These are phyloP conservation scores for Litsea cubeba DNA, from an alignment of 164 flowering plant genomes.

Conservation along the genomic window DNA sequence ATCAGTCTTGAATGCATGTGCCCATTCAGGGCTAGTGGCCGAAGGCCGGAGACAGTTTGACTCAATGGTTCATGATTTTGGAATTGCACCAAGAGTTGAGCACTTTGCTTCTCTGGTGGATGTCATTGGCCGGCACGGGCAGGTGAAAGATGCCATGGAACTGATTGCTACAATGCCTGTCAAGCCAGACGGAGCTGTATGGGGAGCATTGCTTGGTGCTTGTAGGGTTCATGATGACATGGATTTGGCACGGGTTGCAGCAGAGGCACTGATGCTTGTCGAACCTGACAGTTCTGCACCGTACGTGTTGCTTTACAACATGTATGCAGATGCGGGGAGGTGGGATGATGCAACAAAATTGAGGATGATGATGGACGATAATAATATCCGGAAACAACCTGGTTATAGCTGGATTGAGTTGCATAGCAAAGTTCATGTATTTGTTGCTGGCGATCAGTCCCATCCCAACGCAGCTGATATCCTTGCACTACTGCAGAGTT, in stretches of 20 bases:
- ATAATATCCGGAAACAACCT: conserved; percentile 10
- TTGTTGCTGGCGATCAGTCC: neutral
- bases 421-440: conserved; percentile 4
- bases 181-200: conserved; percentile 15
- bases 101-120: conserved; percentile 19
- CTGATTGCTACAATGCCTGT: conserved; percentile 13
- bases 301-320: conserved; percentile 11
- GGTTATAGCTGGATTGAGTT: conserved; percentile 17
- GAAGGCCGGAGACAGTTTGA: conserved; percentile 14
- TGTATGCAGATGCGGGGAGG: conserved; percentile 14
- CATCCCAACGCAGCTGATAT: conserved; percentile 7
- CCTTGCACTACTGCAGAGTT: conserved; percentile 1
- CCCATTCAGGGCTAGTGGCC: conserved; percentile 16
- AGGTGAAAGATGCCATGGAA: conserved; percentile 9
- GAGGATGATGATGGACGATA: too few species aligned
- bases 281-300: conserved; percentile 15
- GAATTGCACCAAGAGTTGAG: conserved; percentile 16
- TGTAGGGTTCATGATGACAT: conserved; percentile 11
- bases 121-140: conserved; percentile 15
- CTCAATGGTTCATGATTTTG: conserved; percentile 15
- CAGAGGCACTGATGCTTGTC: conserved; percentile 13
- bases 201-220: conserved; percentile 22
- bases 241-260: conserved; percentile 14
- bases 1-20: conserved; percentile 17
- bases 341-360: conserved; percentile 12